These are phyloP conservation scores for Tardiomyces depauwii DNA, from an alignment of 1,139 yeast genomes.

Conservation along the genomic window DNA sequence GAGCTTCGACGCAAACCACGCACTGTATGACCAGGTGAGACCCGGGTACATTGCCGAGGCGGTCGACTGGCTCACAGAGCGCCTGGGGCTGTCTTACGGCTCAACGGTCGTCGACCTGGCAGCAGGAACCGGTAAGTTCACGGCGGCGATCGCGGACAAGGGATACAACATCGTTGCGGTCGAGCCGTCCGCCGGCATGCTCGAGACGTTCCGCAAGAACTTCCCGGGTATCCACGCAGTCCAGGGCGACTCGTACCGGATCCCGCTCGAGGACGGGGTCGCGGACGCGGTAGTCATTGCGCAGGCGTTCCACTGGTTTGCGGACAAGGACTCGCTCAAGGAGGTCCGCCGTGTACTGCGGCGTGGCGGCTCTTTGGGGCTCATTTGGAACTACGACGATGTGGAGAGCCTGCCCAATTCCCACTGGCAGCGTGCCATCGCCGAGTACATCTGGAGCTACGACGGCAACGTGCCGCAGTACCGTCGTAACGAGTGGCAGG, in stretches of 20 bases:
- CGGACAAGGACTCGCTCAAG: conserved; percentile 36
- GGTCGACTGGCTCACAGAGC: conserved; percentile 36
- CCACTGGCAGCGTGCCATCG: conserved; percentile 25
- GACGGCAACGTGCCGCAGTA: conserved; percentile 47
- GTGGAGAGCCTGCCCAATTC: conserved; percentile 13
- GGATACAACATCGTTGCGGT: conserved; percentile 32
- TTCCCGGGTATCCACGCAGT: conserved; percentile 36
- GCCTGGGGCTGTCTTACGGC: conserved; percentile 26
- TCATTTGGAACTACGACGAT: conserved; percentile 54
- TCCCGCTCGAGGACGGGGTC: conserved; percentile 37
- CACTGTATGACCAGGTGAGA: conserved; percentile 43
- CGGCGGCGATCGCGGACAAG: conserved; percentile 32
- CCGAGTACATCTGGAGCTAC: conserved; percentile 22
- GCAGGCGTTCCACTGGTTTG: conserved; percentile 64
- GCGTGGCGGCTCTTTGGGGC: conserved; percentile 40
- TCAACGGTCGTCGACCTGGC: conserved; percentile 42
- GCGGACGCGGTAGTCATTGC: conserved; percentile 49
- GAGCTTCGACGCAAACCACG: conserved; percentile 45
- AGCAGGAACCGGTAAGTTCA: conserved; percentile 59
- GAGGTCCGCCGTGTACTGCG: conserved; percentile 46
- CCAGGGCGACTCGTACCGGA: conserved; percentile 36
- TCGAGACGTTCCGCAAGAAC: conserved; percentile 34
- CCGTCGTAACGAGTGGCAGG: conserved; percentile 40
- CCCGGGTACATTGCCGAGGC: conserved; percentile 42
- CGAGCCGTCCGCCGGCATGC: conserved; percentile 56